These are phyloP conservation scores for Pythium coloratum DNA, from an alignment of 352 stramenopile species.

Conservation along the genomic window DNA sequence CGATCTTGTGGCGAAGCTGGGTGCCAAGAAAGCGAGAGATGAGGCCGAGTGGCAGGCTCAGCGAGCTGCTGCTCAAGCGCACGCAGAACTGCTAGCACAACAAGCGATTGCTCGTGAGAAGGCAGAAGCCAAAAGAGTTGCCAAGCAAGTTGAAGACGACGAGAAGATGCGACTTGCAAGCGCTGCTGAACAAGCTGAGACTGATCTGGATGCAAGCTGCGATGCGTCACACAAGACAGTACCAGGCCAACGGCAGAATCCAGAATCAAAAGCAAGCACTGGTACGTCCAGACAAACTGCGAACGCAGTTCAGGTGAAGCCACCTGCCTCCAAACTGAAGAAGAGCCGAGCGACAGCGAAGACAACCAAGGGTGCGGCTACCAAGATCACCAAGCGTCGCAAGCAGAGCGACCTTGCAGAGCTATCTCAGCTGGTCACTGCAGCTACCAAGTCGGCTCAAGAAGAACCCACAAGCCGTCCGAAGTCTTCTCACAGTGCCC, in stretches of 20 bases:
- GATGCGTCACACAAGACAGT: neutral
- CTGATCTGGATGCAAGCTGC: neutral
- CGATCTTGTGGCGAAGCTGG: neutral
- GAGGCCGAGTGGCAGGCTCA: neutral
- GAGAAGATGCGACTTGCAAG: neutral
- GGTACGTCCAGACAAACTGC: neutral
- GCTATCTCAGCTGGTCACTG: neutral
- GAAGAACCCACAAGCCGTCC: neutral
- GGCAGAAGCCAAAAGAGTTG: neutral
- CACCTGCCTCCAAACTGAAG: neutral
- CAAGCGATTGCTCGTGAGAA: neutral
- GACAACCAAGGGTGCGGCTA: neutral
- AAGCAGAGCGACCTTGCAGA: neutral
- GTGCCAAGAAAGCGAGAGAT: neutral
- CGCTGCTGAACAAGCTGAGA: neutral
- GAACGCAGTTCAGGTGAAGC: neutral
- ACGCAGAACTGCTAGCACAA: neutral
- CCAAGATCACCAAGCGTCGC: neutral
- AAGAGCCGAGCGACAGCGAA: neutral
- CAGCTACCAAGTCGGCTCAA: neutral
- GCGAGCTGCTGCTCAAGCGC: neutral
- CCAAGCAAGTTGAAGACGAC: slow-evolving; percentile 25
- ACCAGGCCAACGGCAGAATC: neutral
- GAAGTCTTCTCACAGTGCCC: too few relatives aligned
- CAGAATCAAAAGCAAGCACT: neutral